Evolutionary conservation across 345 rosid species (phyloP).

Genomic region (Nephelium lappaceum): DNA sequence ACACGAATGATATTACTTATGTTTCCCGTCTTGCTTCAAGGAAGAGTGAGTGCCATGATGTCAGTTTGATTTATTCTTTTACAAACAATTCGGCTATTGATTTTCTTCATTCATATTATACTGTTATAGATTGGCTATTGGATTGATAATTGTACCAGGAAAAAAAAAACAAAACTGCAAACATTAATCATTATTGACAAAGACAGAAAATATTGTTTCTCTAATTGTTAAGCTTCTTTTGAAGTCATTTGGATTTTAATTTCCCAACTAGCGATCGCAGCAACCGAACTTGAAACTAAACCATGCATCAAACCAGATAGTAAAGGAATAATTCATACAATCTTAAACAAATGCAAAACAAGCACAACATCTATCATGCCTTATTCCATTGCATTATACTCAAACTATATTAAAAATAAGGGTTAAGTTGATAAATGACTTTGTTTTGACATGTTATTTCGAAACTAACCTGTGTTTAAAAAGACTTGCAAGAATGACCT

Average conservation of each 20-base stretch:
- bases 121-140: neutral
- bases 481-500: no score
- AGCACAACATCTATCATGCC: no score
- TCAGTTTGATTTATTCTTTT: neutral
- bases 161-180: no score
- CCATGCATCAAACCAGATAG: neutral
- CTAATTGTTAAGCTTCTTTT: neutral
- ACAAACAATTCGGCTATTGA: neutral
- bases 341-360: neutral
- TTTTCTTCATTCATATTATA: neutral
- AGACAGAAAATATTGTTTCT: neutral
- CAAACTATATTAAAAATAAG: no score
- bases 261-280: neutral
- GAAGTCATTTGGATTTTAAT: neutral
- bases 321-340: neutral
- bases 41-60: neutral
- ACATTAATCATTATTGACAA: neutral
- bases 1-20: neutral
- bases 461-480: no score
- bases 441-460: no score
- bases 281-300: neutral
- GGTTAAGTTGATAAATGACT: no score
- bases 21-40: neutral
- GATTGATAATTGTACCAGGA: neutral
- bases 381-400: no score